Evolutionary conservation across 2,329 filamentous ascomycete genomes (phyloP).

Genomic region (Triangularia verruculosa): DNA sequence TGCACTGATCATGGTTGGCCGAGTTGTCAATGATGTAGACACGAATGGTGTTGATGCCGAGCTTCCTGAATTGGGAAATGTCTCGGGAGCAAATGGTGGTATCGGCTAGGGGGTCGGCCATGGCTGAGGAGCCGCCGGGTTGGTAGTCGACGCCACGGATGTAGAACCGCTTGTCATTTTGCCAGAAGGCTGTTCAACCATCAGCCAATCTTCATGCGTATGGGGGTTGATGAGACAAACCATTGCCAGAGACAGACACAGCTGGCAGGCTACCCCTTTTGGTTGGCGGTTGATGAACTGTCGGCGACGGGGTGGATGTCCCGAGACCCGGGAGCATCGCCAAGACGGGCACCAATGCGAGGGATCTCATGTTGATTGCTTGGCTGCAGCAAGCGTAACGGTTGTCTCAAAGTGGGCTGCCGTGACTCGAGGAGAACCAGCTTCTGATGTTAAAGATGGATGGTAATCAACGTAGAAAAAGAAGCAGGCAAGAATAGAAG

Average conservation of each 20-base stretch:
- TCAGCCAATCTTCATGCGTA: background rate
- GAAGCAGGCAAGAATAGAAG: background rate
- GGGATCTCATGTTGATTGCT: conserved; percentile 17
- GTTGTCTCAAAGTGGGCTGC: background rate
- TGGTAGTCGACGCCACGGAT: conserved; percentile 61
- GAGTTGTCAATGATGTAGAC: conserved; percentile 93
- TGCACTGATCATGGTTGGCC: conserved; percentile 76
- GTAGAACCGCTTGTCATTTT: conserved; percentile 53
- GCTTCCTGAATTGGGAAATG: conserved; percentile 74
- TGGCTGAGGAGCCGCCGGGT: conserved; percentile 55
- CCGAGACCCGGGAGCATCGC: conserved; percentile 42
- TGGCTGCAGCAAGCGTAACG: conserved; percentile 6
- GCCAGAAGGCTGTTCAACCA: conserved; percentile 52
- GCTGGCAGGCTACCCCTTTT: conserved; percentile 50
- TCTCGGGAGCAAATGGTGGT: conserved; percentile 69
- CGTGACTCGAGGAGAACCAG: background rate
- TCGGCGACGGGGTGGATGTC: conserved; percentile 49
- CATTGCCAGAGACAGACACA: conserved; percentile 56
- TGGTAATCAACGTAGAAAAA: background rate
- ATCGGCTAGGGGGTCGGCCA: conserved; percentile 74
- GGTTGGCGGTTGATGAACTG: conserved; percentile 45
- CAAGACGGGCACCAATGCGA: conserved; percentile 45
- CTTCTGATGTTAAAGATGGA: background rate
- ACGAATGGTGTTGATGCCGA: conserved; percentile 87
- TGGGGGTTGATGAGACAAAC: conserved; percentile 35